phyloP scores from a whole-genome alignment of 306 rosid genomes.

The Mucuna pruriens region DNA sequence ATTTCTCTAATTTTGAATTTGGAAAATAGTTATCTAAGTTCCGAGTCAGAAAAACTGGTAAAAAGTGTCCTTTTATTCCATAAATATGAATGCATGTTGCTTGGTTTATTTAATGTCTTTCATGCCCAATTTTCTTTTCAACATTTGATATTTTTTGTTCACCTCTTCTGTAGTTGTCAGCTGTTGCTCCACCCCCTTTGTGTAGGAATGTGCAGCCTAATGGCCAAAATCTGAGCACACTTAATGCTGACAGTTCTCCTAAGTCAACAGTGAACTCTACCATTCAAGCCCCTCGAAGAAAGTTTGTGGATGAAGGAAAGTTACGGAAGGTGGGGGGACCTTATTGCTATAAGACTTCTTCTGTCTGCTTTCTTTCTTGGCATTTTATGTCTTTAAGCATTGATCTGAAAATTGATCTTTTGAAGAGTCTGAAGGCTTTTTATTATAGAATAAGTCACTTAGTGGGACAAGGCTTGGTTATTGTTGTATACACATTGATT shows the following conservation, averaged over 20 bases:
- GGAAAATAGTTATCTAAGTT: conserved; percentile 3
- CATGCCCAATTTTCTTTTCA: neutral
- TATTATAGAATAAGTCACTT: neutral
- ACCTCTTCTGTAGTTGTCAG: conserved; percentile 73
- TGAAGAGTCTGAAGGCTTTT: neutral
- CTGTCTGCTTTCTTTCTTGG: neutral
- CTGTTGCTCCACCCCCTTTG: conserved; percentile 86
- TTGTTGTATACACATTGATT: conserved; percentile 12
- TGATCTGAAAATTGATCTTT: conserved; percentile 13
- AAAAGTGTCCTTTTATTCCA: neutral
- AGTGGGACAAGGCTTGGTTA: neutral
- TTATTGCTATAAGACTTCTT: neutral
- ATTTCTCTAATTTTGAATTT: conserved; percentile 31
- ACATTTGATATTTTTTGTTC: conserved; percentile 37
- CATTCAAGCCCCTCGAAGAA: conserved; percentile 92
- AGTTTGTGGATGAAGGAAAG: conserved; percentile 97
- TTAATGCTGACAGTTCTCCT: conserved; percentile 72
- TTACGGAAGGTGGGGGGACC: conserved; percentile 73
- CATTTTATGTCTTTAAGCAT: conserved; percentile 5
- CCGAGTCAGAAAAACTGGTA: neutral
- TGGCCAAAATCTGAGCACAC: conserved; percentile 64
- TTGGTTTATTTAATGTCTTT: conserved; percentile 25
- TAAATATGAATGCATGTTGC: neutral
- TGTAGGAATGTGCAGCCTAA: conserved; percentile 78
- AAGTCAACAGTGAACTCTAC: conserved; percentile 87